Percentiles rank a stretch among this genome's conserved stretches.
These are phyloP conservation scores for Dryas integrifolia DNA, from an alignment of 331 rosid species.

Conservation along the genomic window DNA sequence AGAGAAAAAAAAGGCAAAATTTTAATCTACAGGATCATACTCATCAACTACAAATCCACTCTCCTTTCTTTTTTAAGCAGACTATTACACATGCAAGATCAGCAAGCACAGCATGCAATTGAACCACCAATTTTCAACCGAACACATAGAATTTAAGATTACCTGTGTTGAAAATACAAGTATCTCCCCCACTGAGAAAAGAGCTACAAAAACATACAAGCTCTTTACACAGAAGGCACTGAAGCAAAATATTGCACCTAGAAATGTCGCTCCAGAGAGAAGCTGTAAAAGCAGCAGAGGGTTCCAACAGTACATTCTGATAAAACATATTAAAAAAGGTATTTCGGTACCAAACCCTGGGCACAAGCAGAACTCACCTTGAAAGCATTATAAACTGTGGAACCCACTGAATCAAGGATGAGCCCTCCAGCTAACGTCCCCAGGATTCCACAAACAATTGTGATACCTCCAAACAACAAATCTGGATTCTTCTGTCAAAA, in stretches of 20 bases:
- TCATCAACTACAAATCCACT: not conserved
- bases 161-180: conserved; percentile 87
- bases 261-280: conserved; percentile 74
- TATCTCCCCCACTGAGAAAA: conserved; percentile 74
- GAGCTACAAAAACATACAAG: conserved; percentile 59
- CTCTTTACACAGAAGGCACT: conserved; percentile 65
- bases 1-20: not conserved
- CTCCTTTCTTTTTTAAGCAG: not conserved
- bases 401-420: conserved; percentile 68
- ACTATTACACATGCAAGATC: conserved; percentile 22
- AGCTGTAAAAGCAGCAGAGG: conserved; percentile 52
- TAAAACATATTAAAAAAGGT: not conserved
- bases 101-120: conserved; percentile 4
- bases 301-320: conserved; percentile 14
- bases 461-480: conserved; percentile 80
- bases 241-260: conserved; percentile 83
- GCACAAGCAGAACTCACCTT: conserved; percentile 52
- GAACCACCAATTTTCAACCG: conserved; percentile 16
- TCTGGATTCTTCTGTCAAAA: conserved; percentile 73
- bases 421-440: conserved; percentile 89
- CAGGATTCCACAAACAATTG: conserved; percentile 73
- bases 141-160: conserved; percentile 20
- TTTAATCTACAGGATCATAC: not conserved
- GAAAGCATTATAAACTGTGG: conserved; percentile 79
- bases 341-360: conserved; percentile 12